A percentile compares a stretch with the other conserved stretches of the same genome.
phyloP scores from a whole-genome alignment of 1,139 yeast genomes.

The Debaryomyces sp. region DNA sequence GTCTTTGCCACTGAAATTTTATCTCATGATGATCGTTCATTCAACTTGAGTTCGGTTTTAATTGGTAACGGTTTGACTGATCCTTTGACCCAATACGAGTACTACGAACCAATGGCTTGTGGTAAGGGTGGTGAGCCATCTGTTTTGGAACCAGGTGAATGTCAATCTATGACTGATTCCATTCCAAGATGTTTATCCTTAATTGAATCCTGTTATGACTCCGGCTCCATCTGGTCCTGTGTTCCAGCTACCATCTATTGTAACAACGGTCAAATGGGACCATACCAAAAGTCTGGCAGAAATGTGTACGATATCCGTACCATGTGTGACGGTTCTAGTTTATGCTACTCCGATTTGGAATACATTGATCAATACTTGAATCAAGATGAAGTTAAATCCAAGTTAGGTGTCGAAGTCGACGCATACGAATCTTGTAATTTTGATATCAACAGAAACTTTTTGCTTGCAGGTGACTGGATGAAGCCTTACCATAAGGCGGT shows the following conservation, averaged over 20 bases:
- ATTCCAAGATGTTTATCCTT: conserved; percentile 82
- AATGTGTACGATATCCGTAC: conserved; percentile 93
- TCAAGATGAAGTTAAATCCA: conserved; percentile 54
- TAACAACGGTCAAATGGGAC: conserved; percentile 83
- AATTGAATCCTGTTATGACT: conserved; percentile 78
- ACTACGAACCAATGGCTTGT: conserved; percentile 97
- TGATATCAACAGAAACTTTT: conserved; percentile 79
- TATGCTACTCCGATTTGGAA: conserved; percentile 62
- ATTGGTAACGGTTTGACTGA: conserved; percentile 98
- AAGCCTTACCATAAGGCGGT: conserved; percentile 78
- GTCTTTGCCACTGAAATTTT: conserved; percentile 88
- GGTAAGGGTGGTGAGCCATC: conserved; percentile 89
- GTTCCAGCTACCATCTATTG: conserved; percentile 93
- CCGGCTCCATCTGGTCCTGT: conserved; percentile 84
- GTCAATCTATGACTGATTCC: conserved; percentile 71
- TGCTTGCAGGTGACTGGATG: conserved; percentile 92
- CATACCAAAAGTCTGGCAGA: conserved; percentile 87
- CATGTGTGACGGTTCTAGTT: conserved; percentile 73
- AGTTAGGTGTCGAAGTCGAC: conserved; percentile 92
- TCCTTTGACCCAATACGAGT: conserved; percentile 83
- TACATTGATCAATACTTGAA: conserved; percentile 40
- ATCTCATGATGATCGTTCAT: conserved; percentile 73
- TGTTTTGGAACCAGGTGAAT: conserved; percentile 76
- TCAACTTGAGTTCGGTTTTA: conserved; percentile 82
- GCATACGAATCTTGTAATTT: conserved; percentile 82